Percentiles rank a stretch among this genome's conserved stretches.
Evolutionary conservation across 225 moss, liverwort and hornwort genomes (phyloP).

Genomic region (Polytrichum formosum): DNA sequence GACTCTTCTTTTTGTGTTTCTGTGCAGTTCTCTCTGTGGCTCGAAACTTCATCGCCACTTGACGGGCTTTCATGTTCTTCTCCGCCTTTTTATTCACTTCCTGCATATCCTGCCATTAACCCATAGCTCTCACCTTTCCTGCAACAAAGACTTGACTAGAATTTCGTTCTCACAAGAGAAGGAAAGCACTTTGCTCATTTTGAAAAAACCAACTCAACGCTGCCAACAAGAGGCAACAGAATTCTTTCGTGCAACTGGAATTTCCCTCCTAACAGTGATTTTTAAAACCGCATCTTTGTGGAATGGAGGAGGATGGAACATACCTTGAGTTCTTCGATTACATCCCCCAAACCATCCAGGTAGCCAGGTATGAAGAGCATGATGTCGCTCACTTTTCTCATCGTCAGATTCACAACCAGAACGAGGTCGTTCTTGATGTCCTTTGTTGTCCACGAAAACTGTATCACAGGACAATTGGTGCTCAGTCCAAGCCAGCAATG

Average conservation of each 20-base stretch:
- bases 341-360: conserved; percentile 34
- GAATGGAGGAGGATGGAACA: conserved; percentile 11
- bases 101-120: conserved; percentile 11
- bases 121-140: not conserved
- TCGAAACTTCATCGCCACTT: conserved; percentile 35
- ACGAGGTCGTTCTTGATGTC: conserved; percentile 20
- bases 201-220: too few species aligned
- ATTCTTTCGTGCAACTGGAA: too few species aligned
- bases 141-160: not conserved
- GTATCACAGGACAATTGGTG: conserved; percentile 3
- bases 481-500: not conserved
- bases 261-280: too few species aligned
- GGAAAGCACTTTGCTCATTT: too few species aligned
- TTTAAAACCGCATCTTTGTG: not conserved
- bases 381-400: conserved; percentile 24
- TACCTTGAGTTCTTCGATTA: conserved; percentile 34
- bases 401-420: conserved; percentile 21
- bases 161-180: too few species aligned
- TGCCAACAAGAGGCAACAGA: too few species aligned
- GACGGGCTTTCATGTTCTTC: conserved; percentile 28
- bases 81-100: conserved; percentile 19
- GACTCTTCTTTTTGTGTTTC: conserved; percentile 13
- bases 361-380: conserved; percentile 37
- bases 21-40: conserved; percentile 18
- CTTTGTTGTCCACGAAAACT: conserved; percentile 51